Evolutionary conservation across 768 basidiomycete species (phyloP).

Genomic region (Boletus insuetus): DNA sequence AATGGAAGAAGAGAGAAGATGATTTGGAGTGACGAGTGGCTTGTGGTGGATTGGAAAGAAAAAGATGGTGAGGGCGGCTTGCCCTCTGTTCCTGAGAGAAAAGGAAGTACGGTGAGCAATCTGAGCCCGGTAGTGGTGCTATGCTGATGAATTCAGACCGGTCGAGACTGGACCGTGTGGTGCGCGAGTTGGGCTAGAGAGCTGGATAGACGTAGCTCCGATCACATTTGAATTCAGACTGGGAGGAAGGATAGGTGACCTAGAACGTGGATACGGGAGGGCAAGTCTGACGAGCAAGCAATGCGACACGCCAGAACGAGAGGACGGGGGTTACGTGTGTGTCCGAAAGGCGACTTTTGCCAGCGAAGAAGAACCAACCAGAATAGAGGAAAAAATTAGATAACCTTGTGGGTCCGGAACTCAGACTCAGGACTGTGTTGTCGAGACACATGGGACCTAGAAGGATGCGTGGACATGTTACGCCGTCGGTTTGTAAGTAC

Average conservation of each 20-base stretch:
- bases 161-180: slow-evolving; percentile 10
- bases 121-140: not conserved
- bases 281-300: not conserved
- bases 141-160: slow-evolving; percentile 20
- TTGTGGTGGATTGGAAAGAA: slow-evolving; percentile 3
- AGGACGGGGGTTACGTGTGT: slow-evolving; percentile 17
- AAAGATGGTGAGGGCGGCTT: not conserved
- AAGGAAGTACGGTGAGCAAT: not conserved
- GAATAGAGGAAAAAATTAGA: slow-evolving; percentile 2
- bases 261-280: not conserved
- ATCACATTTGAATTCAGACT: slow-evolving; percentile 25
- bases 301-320: not conserved
- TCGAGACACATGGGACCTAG: slow-evolving; percentile 1
- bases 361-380: not conserved
- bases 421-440: not conserved
- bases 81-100: not conserved
- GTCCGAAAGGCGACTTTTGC: slow-evolving; percentile 4
- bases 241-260: not conserved
- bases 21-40: no score
- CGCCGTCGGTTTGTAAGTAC: not conserved
- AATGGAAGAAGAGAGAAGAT: no score
- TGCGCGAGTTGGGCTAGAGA: not conserved
- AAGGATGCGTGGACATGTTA: not conserved
- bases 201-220: not conserved
- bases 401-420: not conserved